Evolutionary conservation across 2,329 filamentous ascomycete genomes (phyloP), one percentile per base, ranked within the genome.

Genomic region (Phialocephala subalpina): DNA sequence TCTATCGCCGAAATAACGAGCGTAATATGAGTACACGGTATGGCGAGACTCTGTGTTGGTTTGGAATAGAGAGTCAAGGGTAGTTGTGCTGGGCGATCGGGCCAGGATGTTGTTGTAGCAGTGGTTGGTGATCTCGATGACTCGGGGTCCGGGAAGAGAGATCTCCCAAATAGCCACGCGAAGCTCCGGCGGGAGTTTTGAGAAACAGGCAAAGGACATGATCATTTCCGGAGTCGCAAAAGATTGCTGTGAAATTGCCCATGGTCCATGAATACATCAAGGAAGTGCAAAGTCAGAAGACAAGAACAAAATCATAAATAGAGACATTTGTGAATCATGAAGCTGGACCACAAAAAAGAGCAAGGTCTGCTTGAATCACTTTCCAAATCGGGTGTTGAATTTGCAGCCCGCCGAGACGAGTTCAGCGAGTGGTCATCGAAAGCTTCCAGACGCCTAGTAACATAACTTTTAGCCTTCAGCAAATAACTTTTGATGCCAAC

Each of bases 171-270:
- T 25, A n/a, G 29, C 47, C 9, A 60, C 16, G 40, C 45, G 58
- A 52, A 60, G 38, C 25, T 60, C 58, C 14, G 47, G 7, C 16
- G 47, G 38, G 35, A 60, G 58, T 5, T 25, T 27, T 20, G 40
- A 42, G 40, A 42, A 42, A 5, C 7, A 42, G 16, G 40, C n/a
- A 16, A 42, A 42, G n/a, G 40, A 42, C n/a, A 18, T 16, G 16
- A 42, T 18, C 16, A 16, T 12, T n/a, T 18, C 16, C n/a, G 40
- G n/a, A 42, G 8, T 42, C 14, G 12, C 40, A 42, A 42, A 12
- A n/a, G n/a, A n/a, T n/a, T n/a, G n/a, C 40, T 2, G 16, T 2
- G 14, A 42, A 16, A 18, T 42, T 2, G 3, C 12, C 16, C 8
- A 18, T n/a, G n/a, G 9, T 11, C 14, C 14, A 42, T 18, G n/a